Percentiles rank a stretch among this genome's conserved stretches.
phyloP scores from a whole-genome alignment of 768 basidiomycete genomes.

The Cystofilobasidium macerans region DNA sequence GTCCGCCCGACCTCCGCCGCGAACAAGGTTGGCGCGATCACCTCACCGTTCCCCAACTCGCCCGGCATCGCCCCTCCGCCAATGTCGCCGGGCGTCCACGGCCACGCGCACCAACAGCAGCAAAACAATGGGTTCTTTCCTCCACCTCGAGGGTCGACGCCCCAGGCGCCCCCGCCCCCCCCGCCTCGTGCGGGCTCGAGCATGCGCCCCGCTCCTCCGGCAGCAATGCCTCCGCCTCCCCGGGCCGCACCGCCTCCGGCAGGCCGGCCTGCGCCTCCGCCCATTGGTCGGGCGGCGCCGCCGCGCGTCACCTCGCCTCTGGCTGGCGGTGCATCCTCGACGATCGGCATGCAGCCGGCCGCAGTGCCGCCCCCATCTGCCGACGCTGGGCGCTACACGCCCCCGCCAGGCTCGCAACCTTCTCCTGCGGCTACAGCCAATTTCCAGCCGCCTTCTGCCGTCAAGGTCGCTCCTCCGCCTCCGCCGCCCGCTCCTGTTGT shows the following conservation, averaged over 20 bases:
- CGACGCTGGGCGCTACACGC: conserved; percentile 19
- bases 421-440: not conserved
- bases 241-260: conserved; percentile 39
- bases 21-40: conserved; percentile 56
- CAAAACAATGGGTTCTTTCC: conserved; percentile 45
- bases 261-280: conserved; percentile 35
- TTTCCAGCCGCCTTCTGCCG: conserved; percentile 32
- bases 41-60: conserved; percentile 75
- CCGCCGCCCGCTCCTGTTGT: conserved; percentile 40
- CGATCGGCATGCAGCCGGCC: not conserved
- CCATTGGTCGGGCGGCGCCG: conserved; percentile 5
- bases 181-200: conserved; percentile 26
- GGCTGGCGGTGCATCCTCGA: not conserved
- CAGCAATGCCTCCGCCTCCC: conserved; percentile 33
- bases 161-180: conserved; percentile 28
- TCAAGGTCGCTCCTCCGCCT: conserved; percentile 33
- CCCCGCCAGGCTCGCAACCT: conserved; percentile 24
- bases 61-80: conserved; percentile 30
- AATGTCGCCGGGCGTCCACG: conserved; percentile 15
- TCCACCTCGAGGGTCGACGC: conserved; percentile 35
- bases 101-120: conserved; percentile 20
- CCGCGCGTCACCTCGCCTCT: conserved; percentile 6
- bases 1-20: conserved; percentile 45
- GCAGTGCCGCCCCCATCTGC: not conserved
- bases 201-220: conserved; percentile 30